Base-by-base conservation (phyloP, 2,329 filamentous ascomycete genomes). In the Sporothrix pseudoabietina region DNA sequence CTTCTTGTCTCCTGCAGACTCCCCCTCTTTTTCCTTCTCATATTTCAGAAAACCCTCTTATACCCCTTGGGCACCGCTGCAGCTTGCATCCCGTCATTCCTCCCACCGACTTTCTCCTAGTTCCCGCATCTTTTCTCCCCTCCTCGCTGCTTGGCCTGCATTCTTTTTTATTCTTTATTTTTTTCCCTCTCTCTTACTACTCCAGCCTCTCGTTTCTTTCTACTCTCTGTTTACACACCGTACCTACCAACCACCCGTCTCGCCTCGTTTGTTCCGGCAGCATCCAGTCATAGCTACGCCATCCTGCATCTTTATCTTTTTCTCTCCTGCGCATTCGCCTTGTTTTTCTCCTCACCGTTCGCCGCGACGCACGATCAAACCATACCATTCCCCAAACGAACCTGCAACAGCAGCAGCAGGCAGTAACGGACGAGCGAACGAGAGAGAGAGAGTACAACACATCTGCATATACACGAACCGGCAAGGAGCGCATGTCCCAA, bases 201-300 rank as follows among this genome's bases (percentile, higher is more conserved):
- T 30, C 22, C 8, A 3, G 22, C 52, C 44, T 49, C 44, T 49
- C 44, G 44, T 52, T 55, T 41, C 39, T 52, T 22, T 71, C 39
- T 5, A 47, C n/a, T 49, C 44, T 65, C 59, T 39, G 41, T 35
- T 39, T 63, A 66, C 63, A 59, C 4, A 35, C 26, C 26, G 26
- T 26, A 2, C 61, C 39, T 35, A 26, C 19, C 52, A 66, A 44
- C 55, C 69, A 49, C 32, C 35, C 39, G 49, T 59, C 47, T 69
- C 39, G 49, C 26, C n/a, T 5, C 41, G 54, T 61, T 71, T 71
- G 44, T 47, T 30, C 39, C 35, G 35, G 35, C 35, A 35, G 10
- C 71, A 69, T 65, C 73, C 76, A 73, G 78, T 80, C 79, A 79
- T 79, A 80, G 79, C 78, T 79, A 78, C 79, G 79, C 75, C 78